Conservation (phyloP, 2,329 filamentous ascomycete species). For the Epichloe baconii region DNA sequence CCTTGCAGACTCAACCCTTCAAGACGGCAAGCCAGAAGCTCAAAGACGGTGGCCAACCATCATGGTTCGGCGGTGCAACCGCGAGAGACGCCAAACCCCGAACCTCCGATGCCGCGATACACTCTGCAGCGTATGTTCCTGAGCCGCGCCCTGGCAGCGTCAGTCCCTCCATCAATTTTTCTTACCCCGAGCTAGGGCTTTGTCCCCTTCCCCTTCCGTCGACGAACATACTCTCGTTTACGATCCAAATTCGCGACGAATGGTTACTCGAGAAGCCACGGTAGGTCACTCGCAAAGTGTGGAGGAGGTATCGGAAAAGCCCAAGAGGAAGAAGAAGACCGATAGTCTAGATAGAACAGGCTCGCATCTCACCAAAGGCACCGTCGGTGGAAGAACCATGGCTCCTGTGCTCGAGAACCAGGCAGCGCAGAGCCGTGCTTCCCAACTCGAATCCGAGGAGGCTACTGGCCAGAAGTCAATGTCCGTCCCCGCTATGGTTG, state of each 20-base stretch:
- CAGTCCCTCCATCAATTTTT: conserved; percentile 46
- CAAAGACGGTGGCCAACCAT: conserved; percentile 24
- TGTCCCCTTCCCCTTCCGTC: conserved; percentile 14
- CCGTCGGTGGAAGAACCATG: conserved; percentile 33
- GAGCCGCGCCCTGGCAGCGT: conserved; percentile 29
- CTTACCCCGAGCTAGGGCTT: conserved; percentile 35
- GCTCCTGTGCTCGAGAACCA: conserved; percentile 31
- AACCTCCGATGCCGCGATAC: conserved; percentile 29
- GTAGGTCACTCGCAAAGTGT: conserved; percentile 29
- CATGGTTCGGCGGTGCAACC: conserved; percentile 36
- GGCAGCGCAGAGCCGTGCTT: background rate
- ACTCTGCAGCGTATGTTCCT: conserved; percentile 14
- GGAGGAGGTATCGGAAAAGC: conserved; percentile 25
- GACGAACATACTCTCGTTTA: conserved; percentile 39
- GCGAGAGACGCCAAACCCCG: conserved; percentile 34
- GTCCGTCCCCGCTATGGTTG: background rate
- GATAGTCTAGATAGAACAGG: conserved; percentile 24
- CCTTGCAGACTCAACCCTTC: conserved; percentile 35
- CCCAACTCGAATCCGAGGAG: background rate
- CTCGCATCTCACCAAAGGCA: conserved; percentile 37
- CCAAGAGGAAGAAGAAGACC: conserved; percentile 28
- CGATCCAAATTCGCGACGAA: conserved; percentile 52
- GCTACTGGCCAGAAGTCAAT: background rate
- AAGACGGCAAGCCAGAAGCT: conserved; percentile 40
- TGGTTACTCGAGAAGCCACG: conserved; percentile 36